Percentiles rank a stretch among this genome's conserved stretches.
phyloP scores from a whole-genome alignment of 495 filamentous ascomycete species.

The Xylaria telfairii region DNA sequence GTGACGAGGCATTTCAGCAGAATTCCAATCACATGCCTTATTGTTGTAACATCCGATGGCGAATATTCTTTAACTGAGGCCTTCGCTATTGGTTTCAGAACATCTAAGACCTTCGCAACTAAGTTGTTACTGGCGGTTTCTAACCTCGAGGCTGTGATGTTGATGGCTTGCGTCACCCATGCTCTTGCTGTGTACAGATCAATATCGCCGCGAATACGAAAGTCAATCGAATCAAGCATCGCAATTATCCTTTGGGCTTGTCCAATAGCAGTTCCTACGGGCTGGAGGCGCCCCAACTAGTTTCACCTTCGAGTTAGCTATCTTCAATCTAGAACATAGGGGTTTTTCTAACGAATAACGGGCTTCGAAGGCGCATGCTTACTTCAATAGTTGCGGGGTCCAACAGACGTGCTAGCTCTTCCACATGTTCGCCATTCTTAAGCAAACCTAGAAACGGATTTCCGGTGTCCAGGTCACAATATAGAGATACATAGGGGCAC shows the following conservation, averaged over 20 bases:
- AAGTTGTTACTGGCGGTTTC: not conserved
- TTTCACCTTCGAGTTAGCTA: not conserved
- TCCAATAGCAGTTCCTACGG: not conserved
- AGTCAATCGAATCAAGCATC: conserved; percentile 39
- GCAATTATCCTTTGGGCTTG: conserved; percentile 39
- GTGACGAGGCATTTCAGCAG: conserved; percentile 38
- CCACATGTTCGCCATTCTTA: not conserved
- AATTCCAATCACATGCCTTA: conserved; percentile 38
- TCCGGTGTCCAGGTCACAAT: conserved; percentile 35
- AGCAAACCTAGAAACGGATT: conserved; percentile 28
- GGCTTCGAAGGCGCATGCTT: not conserved
- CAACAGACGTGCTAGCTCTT: not conserved
- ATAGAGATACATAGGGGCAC: conserved; percentile 43
- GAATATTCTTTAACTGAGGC: not conserved
- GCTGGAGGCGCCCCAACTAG: not conserved
- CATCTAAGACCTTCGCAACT: conserved; percentile 8
- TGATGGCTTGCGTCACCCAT: conserved; percentile 40
- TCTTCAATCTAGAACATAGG: not conserved
- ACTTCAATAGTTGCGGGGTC: not conserved
- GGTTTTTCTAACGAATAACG: not conserved
- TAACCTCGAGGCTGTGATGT: conserved; percentile 35
- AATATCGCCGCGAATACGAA: conserved; percentile 40
- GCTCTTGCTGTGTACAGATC: conserved; percentile 40
- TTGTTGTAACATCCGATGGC: not conserved
- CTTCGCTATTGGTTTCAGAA: conserved; percentile 20